Evolutionary conservation across 2,329 filamentous ascomycete genomes (phyloP), one percentile per base, ranked within the genome.

Genomic region (Fusarium sp.): DNA sequence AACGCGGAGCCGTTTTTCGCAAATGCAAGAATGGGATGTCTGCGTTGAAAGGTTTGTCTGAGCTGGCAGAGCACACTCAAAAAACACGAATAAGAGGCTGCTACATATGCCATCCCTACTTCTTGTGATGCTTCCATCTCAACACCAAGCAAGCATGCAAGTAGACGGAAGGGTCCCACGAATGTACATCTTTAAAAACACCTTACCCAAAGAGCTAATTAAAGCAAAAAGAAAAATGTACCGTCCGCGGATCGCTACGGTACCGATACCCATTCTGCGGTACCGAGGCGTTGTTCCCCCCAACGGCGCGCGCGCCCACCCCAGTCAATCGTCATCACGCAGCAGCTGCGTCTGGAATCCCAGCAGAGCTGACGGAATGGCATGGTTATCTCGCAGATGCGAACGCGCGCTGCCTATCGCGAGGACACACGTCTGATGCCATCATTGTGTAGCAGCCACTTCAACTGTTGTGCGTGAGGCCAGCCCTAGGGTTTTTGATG

Each of bases 261-360:
- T 77, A 75, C 65, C 57, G 35, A 68, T 75, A 76, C 74, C 75
- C 73, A 71, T 66, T 67, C 63, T 68, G 62, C 54, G 74, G 75
- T 76, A 75, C 66, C 69, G 61, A 76, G 67, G 57, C 66, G 67
- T 69, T 52, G 73, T 63, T 65, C 47, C 45, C 42, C 20, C 22
- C 52, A 58, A 58, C 54, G 54, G 54, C 16, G 27, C 27, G 27
- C 27, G 27, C 27, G 27, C 27, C 6, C 20, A 31, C 31, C 52
- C 31, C 33, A 16, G 52, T 35, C 52, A 52, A 74, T 74, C 75
- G 75, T 78, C 75, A 78, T 77, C 68, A 65, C 74, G 75, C 74
- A 76, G 72, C 42, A 68, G 63, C 63, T n/a, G 47, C 45, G 54
- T 60, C 54, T n/a, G 13, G 40, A 22, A 61, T n/a, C 31, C 54